Evolutionary conservation across 2,329 filamentous ascomycete genomes (phyloP), one percentile per base, ranked within the genome.

Genomic region (Keithomyces neogunnii): DNA sequence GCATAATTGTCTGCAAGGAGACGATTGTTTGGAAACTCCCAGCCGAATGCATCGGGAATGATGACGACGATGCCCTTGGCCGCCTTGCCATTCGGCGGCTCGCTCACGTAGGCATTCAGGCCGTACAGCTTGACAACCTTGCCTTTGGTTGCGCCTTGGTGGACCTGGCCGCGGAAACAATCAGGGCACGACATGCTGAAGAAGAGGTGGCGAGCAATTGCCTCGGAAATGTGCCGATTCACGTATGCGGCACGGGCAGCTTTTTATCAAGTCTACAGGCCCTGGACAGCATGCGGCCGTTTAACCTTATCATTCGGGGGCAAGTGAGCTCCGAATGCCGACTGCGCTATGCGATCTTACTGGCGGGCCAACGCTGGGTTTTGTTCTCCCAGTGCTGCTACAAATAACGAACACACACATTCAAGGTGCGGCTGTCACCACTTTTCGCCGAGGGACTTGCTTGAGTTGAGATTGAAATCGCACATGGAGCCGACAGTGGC

Each of bases 41-140:
- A 77, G 13, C 78, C 78, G 56, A 81, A 81, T 0, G 73, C 73
- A 58, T 82, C 79, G 0, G 78, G 70, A 33, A 82, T 68, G 47
- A 81, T 68, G 42, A 81, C 73, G 8, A 82, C 63, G 52, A 78
- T 72, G 9, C 69, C 77, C 38, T 71, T 72, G n/a, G 66, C 42
- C 1, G 51, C 6, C 8, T 43, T 48, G 1, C 68, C 64, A n/a
- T 59, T 51, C 0, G 62, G 31, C 0, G 69, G 69, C 42, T 63
- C 68, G 6, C 70, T 64, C 13, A 79, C 64, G 53, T 81, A 82
- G 1, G 71, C 68, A 36, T 73, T 62, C 3, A 78, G 66, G 29
- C 72, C 73, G 55, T 81, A 73, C 19, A 80, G 56, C 26, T 66
- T 71, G 51, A 67, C 67, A 48, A 68, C 62, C n/a, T 63, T 65